Percentiles rank a stretch among this genome's conserved stretches.
phyloP scores from a whole-genome alignment of 2,329 filamentous ascomycete species.

The Ophiocordyceps polyrhachis-furcata region DNA sequence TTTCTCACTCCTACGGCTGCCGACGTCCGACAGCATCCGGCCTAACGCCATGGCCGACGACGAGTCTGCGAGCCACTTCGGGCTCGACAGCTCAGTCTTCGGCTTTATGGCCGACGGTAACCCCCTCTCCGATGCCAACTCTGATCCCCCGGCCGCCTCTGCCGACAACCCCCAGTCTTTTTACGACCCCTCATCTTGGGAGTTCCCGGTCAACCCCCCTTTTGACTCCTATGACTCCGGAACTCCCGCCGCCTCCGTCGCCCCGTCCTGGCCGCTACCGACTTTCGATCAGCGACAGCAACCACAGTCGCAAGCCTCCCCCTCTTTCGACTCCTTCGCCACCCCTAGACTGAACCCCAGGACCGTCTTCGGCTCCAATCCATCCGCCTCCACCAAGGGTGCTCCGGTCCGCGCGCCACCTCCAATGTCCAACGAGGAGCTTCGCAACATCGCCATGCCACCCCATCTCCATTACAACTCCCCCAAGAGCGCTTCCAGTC shows the following conservation, averaged over 20 bases:
- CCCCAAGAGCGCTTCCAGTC: slow-evolving; percentile 38
- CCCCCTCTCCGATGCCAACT: slow-evolving; percentile 11
- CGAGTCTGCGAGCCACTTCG: slow-evolving; percentile 21
- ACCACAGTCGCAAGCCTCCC: slow-evolving; percentile 7
- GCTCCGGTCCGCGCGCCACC: slow-evolving; percentile 7
- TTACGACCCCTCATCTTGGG: slow-evolving; percentile 20
- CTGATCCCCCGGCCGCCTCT: slow-evolving; percentile 12
- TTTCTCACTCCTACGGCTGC: background rate
- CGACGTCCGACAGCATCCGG: background rate
- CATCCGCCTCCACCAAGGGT: slow-evolving; percentile 4
- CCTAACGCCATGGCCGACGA: slow-evolving; percentile 17
- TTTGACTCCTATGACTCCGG: slow-evolving; percentile 26
- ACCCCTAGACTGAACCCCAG: slow-evolving; percentile 17
- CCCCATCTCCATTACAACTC: slow-evolving; percentile 41
- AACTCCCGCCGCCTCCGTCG: slow-evolving; percentile 15
- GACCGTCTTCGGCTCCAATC: slow-evolving; percentile 12
- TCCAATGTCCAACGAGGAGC: slow-evolving; percentile 36
- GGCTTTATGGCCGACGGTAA: slow-evolving; percentile 17
- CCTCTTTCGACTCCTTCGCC: slow-evolving; percentile 12
- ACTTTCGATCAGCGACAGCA: slow-evolving; percentile 15
- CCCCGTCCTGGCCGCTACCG: slow-evolving; percentile 16
- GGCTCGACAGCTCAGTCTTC: slow-evolving; percentile 23
- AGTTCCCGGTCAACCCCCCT: slow-evolving; percentile 27
- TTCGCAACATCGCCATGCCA: slow-evolving; percentile 47
- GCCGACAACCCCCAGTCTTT: slow-evolving; percentile 16